These are phyloP conservation scores for Aspergillus sp. DNA, from an alignment of 2,329 filamentous ascomycete genomes.

Conservation along the genomic window DNA sequence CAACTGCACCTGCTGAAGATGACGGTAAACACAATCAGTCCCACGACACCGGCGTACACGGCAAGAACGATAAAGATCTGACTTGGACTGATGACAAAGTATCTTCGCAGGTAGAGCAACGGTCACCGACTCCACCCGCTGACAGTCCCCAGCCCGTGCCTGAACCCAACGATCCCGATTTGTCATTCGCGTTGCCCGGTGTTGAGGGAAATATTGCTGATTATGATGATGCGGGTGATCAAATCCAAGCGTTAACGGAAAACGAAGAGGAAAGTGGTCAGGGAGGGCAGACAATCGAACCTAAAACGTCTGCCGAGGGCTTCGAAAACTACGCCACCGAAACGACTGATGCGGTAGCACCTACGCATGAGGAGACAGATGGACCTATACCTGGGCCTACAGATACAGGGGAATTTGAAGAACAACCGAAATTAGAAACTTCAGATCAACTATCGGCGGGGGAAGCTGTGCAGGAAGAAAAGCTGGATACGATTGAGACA, in stretches of 20 bases:
- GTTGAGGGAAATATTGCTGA: constrained; percentile 13
- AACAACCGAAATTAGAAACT: not conserved
- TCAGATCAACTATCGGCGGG: not conserved
- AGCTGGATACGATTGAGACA: not conserved
- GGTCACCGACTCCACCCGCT: constrained; percentile 34
- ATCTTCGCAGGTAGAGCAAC: constrained; percentile 45
- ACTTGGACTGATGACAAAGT: constrained; percentile 47
- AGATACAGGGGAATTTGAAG: not conserved
- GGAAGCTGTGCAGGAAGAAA: not conserved
- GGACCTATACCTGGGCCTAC: not conserved
- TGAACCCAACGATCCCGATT: constrained; percentile 22
- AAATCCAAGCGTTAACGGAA: constrained; percentile 1
- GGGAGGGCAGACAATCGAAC: not conserved
- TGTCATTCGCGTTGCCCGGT: constrained; percentile 14
- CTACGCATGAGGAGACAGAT: not conserved
- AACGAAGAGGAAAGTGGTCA: constrained; percentile 9
- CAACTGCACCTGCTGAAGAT: constrained; percentile 37
- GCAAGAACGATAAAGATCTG: constrained; percentile 37
- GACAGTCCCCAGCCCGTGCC: constrained; percentile 31
- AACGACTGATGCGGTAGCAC: not conserved
- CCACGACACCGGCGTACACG: constrained; percentile 39
- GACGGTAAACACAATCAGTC: constrained; percentile 48
- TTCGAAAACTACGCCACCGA: not conserved
- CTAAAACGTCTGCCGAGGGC: not conserved
- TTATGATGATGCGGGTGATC: constrained; percentile 2